A percentile compares a stretch with the other conserved stretches of the same genome.
Conservation (phyloP, 1,284 basidiomycete species). For the Xanthoconium separans region DNA sequence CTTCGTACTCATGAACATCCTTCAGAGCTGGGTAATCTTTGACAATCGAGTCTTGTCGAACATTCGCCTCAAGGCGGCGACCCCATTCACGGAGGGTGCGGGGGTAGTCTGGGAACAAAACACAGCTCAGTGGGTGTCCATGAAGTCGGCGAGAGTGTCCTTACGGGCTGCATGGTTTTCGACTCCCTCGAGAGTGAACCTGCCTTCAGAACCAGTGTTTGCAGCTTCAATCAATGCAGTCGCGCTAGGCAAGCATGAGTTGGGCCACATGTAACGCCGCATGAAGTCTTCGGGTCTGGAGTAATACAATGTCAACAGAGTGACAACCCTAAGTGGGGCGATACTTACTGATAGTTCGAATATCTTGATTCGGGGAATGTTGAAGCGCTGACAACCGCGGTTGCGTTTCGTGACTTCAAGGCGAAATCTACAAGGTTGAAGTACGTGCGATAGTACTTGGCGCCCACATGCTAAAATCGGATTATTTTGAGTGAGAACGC, state of each 20-base stretch:
- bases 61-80: conserved; percentile 64
- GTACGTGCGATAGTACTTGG: conserved; percentile 71
- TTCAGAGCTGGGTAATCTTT: conserved; percentile 57
- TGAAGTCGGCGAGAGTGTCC: conserved; percentile 20
- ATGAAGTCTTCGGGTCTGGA: conserved; percentile 82
- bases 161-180: conserved; percentile 83
- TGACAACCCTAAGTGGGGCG: conserved; percentile 1
- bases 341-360: conserved; percentile 61
- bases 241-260: conserved; percentile 83
- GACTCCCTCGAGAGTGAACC: conserved; percentile 82
- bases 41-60: conserved; percentile 54
- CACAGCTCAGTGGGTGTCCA: conserved; percentile 6
- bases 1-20: conserved; percentile 52
- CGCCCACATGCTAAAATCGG: conserved; percentile 58
- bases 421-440: conserved; percentile 82
- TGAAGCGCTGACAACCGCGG: conserved; percentile 75
- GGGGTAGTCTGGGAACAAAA: conserved; percentile 64
- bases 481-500: conserved; percentile 7
- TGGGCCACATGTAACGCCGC: conserved; percentile 92
- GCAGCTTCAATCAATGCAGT: conserved; percentile 70
- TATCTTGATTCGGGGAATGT: conserved; percentile 83
- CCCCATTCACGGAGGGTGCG: conserved; percentile 90
- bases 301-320: conserved; percentile 5
- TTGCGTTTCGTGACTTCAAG: conserved; percentile 68
- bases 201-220: conserved; percentile 61